A percentile compares a stretch with the other conserved stretches of the same genome.
Conservation (phyloP, 257 asterid genomes). For the Scutellaria baicalensis region DNA sequence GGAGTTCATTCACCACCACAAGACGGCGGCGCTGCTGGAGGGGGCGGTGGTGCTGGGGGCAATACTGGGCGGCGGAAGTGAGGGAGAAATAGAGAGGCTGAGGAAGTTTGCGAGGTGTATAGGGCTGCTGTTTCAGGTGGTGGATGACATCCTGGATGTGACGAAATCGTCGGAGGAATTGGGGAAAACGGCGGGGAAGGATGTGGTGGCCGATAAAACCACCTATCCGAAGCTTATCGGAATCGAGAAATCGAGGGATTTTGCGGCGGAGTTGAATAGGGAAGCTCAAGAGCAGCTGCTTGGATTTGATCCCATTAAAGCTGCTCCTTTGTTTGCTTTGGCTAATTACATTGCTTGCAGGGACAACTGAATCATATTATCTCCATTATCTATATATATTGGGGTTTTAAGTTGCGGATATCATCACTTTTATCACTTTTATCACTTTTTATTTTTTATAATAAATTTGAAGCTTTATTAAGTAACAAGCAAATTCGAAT, state of each 20-base stretch:
- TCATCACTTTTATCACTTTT: too few species aligned
- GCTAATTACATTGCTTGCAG: slow-evolving; percentile 39
- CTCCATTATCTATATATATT: too few species aligned
- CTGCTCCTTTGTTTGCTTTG: slow-evolving; percentile 36
- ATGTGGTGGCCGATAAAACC: slow-evolving; percentile 34
- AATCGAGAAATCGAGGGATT: slow-evolving; percentile 28
- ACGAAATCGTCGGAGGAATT: slow-evolving; percentile 26
- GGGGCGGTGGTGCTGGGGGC: slow-evolving; percentile 43
- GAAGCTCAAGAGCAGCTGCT: slow-evolving; percentile 35
- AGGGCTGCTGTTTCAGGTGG: slow-evolving; percentile 38
- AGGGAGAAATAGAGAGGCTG: slow-evolving; percentile 24
- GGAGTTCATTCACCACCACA: slow-evolving; percentile 36
- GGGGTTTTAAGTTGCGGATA: too few species aligned
- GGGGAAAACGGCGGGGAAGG: slow-evolving; percentile 47
- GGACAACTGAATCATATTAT: slow-evolving; percentile 7
- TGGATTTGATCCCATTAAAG: slow-evolving; percentile 19
- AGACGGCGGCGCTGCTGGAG: slow-evolving; percentile 39
- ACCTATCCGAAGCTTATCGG: slow-evolving; percentile 43
- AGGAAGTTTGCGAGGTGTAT: slow-evolving; percentile 33
- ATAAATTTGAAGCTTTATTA: too few species aligned
- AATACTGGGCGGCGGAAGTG: slow-evolving; percentile 31
- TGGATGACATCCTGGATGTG: slow-evolving; percentile 30
- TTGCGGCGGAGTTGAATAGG: slow-evolving; percentile 24
- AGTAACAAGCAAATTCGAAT: too few species aligned
- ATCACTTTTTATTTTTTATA: too few species aligned